Evolutionary conservation across 257 asterid species (phyloP).

Genomic region (Buddleja alternifolia): DNA sequence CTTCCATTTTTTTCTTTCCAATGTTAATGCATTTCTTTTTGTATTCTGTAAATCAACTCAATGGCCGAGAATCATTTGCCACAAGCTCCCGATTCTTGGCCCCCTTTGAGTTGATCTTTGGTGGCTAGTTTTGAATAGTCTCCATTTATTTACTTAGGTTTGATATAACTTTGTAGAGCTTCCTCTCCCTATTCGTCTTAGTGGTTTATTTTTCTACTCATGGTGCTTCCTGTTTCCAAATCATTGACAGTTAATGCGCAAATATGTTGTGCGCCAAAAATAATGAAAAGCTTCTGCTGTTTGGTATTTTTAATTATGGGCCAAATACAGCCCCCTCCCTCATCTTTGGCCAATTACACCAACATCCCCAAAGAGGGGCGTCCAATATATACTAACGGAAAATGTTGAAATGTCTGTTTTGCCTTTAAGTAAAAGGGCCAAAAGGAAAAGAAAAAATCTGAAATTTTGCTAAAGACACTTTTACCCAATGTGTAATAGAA

Average conservation of each 20-base stretch:
- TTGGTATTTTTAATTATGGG: constrained; percentile 1
- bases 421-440: no score
- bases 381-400: no score
- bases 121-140: background rate
- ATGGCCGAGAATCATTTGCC: background rate
- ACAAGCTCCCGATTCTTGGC: background rate
- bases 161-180: background rate
- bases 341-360: no score
- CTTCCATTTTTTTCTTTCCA: no score
- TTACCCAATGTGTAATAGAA: no score
- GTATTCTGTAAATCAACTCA: background rate
- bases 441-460: no score
- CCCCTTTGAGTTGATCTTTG: no score
- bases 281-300: constrained; percentile 9
- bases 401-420: no score
- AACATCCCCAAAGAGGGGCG: no score
- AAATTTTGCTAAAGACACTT: no score
- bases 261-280: constrained; percentile 9
- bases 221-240: background rate
- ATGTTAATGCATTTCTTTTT: background rate
- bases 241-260: background rate
- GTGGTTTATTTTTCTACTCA: background rate
- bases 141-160: background rate
- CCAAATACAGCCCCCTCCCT: no score
- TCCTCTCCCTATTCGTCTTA: background rate